These are phyloP conservation scores for Penicillium sp. DNA, from an alignment of 2,329 filamentous ascomycete genomes.

Conservation along the genomic window DNA sequence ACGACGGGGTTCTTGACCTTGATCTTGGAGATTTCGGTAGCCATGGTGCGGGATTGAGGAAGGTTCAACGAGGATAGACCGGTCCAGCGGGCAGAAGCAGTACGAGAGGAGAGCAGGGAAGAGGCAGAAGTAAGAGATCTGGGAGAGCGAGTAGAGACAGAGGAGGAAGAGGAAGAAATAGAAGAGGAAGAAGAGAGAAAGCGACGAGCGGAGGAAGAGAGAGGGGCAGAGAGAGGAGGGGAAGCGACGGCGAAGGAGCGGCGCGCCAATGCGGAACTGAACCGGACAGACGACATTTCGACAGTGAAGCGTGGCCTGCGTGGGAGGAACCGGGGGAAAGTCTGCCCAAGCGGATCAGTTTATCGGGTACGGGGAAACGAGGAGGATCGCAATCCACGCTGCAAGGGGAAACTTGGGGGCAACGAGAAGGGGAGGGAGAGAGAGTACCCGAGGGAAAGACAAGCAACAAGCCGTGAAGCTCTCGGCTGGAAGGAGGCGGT, in stretches of 20 bases:
- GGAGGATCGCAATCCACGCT: no score
- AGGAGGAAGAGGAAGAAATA: conserved; percentile 20
- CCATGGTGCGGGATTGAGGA: conserved; percentile 40
- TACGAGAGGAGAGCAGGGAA: conserved; percentile 17
- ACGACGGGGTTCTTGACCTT: conserved; percentile 99
- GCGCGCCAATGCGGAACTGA: conserved; percentile 34
- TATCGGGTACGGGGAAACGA: no score
- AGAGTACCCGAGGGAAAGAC: no score
- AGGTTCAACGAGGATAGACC: conserved; percentile 22
- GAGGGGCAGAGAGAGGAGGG: conserved; percentile 26
- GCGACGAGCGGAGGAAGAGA: conserved; percentile 24
- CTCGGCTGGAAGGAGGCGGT: no score
- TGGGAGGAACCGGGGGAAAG: no score
- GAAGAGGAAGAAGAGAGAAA: conserved; percentile 22
- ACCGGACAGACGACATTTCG: no score
- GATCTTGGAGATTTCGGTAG: conserved; percentile 67
- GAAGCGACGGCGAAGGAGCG: conserved; percentile 24
- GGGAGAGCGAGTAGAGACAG: no score
- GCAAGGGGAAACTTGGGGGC: no score
- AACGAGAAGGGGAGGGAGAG: no score
- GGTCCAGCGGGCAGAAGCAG: conserved; percentile 26
- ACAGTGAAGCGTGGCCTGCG: conserved; percentile 25
- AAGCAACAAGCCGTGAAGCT: no score
- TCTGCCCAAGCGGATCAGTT: no score
- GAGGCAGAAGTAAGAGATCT: no score